Evolutionary conservation across 2,329 filamentous ascomycete genomes (phyloP).

Genomic region (Penicillium sp.): DNA sequence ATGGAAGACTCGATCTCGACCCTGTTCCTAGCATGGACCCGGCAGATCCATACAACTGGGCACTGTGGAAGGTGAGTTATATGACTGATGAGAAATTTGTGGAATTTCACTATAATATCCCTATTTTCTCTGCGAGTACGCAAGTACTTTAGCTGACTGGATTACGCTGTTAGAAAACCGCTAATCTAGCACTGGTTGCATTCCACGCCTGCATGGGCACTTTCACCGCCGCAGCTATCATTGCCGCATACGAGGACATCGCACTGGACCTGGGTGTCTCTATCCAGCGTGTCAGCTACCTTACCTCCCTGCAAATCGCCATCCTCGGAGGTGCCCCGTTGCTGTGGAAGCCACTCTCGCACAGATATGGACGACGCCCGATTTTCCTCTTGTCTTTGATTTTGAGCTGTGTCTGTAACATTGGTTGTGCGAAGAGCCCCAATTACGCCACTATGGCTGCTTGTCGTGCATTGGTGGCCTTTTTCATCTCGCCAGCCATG

Average conservation of each 20-base stretch:
- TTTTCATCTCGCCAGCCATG: slow-evolving; percentile 56
- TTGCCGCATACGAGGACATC: slow-evolving; percentile 57
- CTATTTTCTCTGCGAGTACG: too few species aligned
- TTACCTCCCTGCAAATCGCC: slow-evolving; percentile 58
- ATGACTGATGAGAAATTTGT: too few species aligned
- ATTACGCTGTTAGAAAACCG: slow-evolving; percentile 45
- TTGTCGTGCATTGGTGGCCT: slow-evolving; percentile 53
- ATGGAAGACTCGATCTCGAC: slow-evolving; percentile 57
- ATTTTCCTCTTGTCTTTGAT: slow-evolving; percentile 56
- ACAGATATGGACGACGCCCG: slow-evolving; percentile 56
- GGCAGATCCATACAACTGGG: slow-evolving; percentile 60
- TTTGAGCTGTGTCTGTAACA: slow-evolving; percentile 52
- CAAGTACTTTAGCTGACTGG: not conserved
- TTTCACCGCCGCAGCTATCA: slow-evolving; percentile 57
- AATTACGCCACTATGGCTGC: slow-evolving; percentile 53
- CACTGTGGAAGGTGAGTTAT: slow-evolving; percentile 48
- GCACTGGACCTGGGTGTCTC: slow-evolving; percentile 52
- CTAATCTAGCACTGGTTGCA: slow-evolving; percentile 56
- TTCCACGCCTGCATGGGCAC: slow-evolving; percentile 61
- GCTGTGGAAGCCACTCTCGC: slow-evolving; percentile 59
- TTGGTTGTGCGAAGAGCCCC: slow-evolving; percentile 55
- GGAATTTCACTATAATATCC: too few species aligned
- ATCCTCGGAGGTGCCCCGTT: slow-evolving; percentile 57
- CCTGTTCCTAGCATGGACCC: slow-evolving; percentile 53
- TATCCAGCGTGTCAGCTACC: slow-evolving; percentile 54